These are phyloP conservation scores for Tuber umbilicatum DNA, from an alignment of 495 filamentous ascomycete genomes.

Conservation along the genomic window DNA sequence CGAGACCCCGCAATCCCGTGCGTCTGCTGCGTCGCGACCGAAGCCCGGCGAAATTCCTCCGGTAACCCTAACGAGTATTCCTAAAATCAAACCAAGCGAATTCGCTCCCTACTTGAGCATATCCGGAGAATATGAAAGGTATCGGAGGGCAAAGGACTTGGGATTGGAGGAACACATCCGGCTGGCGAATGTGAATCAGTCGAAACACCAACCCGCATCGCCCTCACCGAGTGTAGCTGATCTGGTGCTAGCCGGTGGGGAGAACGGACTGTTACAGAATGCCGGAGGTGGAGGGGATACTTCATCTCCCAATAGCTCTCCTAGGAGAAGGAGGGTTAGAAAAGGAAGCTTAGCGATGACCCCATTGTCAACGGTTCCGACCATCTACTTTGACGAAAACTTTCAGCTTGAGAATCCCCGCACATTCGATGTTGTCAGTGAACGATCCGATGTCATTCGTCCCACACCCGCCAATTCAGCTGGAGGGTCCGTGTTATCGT, in stretches of 20 bases:
- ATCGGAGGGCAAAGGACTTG: slow-evolving; percentile 41
- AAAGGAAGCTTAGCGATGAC: slow-evolving; percentile 46
- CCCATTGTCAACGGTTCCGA: slow-evolving; percentile 83
- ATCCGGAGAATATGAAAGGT: slow-evolving; percentile 41
- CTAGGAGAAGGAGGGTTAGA: slow-evolving; percentile 22
- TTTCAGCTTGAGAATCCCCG: slow-evolving; percentile 95
- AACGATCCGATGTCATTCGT: slow-evolving; percentile 83
- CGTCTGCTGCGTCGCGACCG: slow-evolving; percentile 69
- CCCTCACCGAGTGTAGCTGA: slow-evolving; percentile 37
- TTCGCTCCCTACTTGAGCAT: slow-evolving; percentile 74
- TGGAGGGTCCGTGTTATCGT: slow-evolving; percentile 39
- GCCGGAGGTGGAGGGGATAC: slow-evolving; percentile 16
- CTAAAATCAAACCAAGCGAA: slow-evolving; percentile 66
- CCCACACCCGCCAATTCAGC: slow-evolving; percentile 53
- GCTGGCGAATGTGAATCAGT: slow-evolving; percentile 23
- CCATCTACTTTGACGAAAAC: slow-evolving; percentile 88
- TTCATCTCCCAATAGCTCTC: slow-evolving; percentile 18
- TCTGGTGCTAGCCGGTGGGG: slow-evolving; percentile 14
- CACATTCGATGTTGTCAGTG: slow-evolving; percentile 93
- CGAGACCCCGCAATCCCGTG: slow-evolving; percentile 77
- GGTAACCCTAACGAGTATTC: slow-evolving; percentile 84
- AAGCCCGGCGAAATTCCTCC: slow-evolving; percentile 92
- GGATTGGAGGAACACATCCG: slow-evolving; percentile 41
- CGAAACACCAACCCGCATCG: slow-evolving; percentile 16
- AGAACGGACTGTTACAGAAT: slow-evolving; percentile 10